Percentiles rank a stretch among this genome's conserved stretches.
Conservation (phyloP, 176 grass and related monocot genomes). For the Cenchrus fungigraminus region DNA sequence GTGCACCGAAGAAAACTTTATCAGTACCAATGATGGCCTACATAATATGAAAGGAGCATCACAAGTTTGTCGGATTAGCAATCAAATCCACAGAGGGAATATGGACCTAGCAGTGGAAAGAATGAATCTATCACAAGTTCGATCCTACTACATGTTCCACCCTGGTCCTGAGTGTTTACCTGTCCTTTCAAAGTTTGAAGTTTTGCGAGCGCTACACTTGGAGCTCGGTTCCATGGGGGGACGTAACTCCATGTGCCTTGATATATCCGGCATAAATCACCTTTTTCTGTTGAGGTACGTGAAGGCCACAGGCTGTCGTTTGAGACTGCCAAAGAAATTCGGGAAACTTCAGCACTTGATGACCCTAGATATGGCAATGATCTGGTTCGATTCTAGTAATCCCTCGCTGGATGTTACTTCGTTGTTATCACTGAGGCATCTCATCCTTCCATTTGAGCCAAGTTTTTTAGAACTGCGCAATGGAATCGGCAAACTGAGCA, state of each 20-base stretch:
- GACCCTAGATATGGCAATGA: neutral
- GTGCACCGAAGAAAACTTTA: slow-evolving; percentile 29
- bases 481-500: neutral
- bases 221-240: neutral
- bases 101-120: neutral
- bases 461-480: neutral
- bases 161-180: neutral
- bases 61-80: slow-evolving; percentile 4
- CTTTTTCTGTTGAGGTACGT: slow-evolving; percentile 20
- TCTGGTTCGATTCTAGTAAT: neutral
- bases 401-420: neutral
- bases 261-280: neutral
- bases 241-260: neutral
- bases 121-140: neutral
- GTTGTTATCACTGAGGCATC: neutral
- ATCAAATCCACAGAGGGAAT: neutral
- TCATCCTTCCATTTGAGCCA: accelerated
- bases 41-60: neutral
- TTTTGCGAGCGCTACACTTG: neutral
- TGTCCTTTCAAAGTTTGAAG: neutral
- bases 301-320: neutral
- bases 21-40: neutral
- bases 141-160: neutral
- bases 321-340: neutral
- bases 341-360: neutral